phyloP scores from a whole-genome alignment of 2,329 filamentous ascomycete genomes.

The Tolypocladium ophioglossoides region DNA sequence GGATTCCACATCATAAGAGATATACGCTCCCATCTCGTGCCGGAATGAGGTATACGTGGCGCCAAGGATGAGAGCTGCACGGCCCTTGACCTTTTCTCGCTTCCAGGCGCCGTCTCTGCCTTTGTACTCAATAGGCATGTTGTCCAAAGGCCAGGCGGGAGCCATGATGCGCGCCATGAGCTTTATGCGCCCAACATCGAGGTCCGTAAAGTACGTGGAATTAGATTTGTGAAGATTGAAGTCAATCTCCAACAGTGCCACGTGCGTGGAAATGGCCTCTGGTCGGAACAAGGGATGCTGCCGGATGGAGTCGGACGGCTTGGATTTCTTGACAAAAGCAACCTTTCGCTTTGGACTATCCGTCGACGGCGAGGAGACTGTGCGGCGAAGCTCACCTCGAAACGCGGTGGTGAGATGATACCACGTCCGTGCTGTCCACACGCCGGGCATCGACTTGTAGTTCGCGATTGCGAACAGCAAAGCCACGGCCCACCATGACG shows the following conservation, averaged over 20 bases:
- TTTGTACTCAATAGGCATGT: conserved; percentile 2
- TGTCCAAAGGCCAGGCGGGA: conserved; percentile 1
- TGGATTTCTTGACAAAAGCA: not conserved
- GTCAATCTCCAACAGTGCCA: conserved; percentile 1
- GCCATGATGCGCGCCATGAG: conserved; percentile 1
- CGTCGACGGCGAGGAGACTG: not conserved
- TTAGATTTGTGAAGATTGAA: conserved; percentile 4
- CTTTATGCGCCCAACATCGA: not conserved
- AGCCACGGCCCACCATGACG: not conserved
- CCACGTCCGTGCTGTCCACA: conserved; percentile 2
- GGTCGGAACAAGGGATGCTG: conserved; percentile 1
- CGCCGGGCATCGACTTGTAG: not conserved
- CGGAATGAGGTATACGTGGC: conserved; percentile 4
- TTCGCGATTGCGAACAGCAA: not conserved
- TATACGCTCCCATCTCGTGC: not conserved
- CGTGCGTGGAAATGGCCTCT: conserved; percentile 1
- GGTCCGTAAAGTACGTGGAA: conserved; percentile 2
- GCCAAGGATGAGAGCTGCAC: conserved; percentile 1
- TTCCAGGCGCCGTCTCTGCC: not conserved
- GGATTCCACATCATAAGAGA: conserved; percentile 1
- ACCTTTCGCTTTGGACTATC: not conserved
- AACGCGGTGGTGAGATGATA: conserved; percentile 1
- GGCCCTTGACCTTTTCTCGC: not conserved
- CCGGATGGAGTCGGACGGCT: not conserved
- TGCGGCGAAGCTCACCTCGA: not conserved